Conservation (phyloP, 1,284 basidiomycete species). For the Apiotrichum gamsii region DNA sequence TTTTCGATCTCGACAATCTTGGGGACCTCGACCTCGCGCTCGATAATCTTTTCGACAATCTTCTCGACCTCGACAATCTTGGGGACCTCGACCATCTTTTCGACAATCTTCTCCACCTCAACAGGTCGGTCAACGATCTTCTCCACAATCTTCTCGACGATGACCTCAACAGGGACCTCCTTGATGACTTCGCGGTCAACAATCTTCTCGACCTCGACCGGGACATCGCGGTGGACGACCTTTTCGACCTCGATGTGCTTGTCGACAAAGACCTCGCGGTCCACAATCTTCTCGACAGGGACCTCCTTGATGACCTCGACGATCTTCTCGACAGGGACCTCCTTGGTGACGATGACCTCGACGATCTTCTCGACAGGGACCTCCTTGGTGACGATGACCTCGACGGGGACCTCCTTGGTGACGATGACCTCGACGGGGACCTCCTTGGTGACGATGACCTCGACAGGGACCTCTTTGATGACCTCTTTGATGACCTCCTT, state of each 20-base stretch:
- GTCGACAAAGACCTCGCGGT: slow-evolving; percentile 25
- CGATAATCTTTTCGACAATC: slow-evolving; percentile 27
- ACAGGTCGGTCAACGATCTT: no score
- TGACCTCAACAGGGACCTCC: slow-evolving; percentile 29
- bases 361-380: slow-evolving; percentile 35
- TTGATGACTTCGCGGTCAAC: slow-evolving; percentile 25
- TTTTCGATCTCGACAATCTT: slow-evolving; percentile 44
- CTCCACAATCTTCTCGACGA: slow-evolving; percentile 33
- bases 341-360: slow-evolving; percentile 28
- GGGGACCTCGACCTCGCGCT: slow-evolving; percentile 39
- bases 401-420: slow-evolving; percentile 29
- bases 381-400: slow-evolving; percentile 24
- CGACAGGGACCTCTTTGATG: slow-evolving; percentile 32
- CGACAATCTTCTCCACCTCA: slow-evolving; percentile 44
- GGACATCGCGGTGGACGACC: slow-evolving; percentile 32
- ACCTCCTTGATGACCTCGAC: slow-evolving; percentile 22
- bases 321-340: slow-evolving; percentile 29
- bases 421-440: slow-evolving; percentile 44
- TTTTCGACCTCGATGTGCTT: slow-evolving; percentile 42
- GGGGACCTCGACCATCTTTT: slow-evolving; percentile 34
- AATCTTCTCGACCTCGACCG: slow-evolving; percentile 32
- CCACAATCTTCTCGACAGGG: slow-evolving; percentile 21
- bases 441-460: slow-evolving; percentile 38
- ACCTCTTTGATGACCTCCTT: slow-evolving; percentile 24
- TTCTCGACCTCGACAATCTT: slow-evolving; percentile 28